Evolutionary conservation across 2,329 filamentous ascomycete species (phyloP).

Genomic region (Fonsecaea multimorphosa): DNA sequence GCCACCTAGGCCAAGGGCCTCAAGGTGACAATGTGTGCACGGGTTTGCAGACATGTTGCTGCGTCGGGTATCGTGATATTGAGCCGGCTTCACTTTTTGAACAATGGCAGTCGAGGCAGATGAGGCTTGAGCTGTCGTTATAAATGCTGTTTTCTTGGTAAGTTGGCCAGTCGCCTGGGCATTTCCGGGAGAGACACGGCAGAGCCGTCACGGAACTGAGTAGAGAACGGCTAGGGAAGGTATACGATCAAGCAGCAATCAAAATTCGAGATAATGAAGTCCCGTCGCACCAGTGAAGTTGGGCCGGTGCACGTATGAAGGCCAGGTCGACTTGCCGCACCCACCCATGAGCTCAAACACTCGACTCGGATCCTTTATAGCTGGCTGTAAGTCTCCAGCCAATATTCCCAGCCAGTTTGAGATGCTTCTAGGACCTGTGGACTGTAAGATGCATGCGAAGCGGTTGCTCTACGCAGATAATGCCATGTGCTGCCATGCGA

Average conservation of each 20-base stretch:
- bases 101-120: constrained; percentile 10
- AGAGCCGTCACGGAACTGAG: constrained; percentile 17
- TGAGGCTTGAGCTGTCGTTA: background rate
- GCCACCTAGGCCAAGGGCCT: constrained; percentile 32
- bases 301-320: background rate
- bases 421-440: background rate
- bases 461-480: background rate
- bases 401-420: background rate
- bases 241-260: constrained; percentile 14
- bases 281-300: background rate
- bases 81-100: background rate
- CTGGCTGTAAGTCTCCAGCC: background rate
- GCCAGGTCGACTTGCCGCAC: background rate
- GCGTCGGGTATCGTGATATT: background rate
- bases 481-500: constrained; percentile 8
- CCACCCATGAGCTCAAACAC: background rate
- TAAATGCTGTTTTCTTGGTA: background rate
- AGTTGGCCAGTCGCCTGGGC: constrained; percentile 3
- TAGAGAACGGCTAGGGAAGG: constrained; percentile 3
- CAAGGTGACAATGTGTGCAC: constrained; percentile 11
- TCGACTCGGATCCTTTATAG: background rate
- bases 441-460: background rate
- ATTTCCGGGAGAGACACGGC: constrained; percentile 18
- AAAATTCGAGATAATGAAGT: background rate
- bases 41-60: constrained; percentile 17